phyloP scores from a whole-genome alignment of 305 asterid species.

The Coffea humblotiana region DNA sequence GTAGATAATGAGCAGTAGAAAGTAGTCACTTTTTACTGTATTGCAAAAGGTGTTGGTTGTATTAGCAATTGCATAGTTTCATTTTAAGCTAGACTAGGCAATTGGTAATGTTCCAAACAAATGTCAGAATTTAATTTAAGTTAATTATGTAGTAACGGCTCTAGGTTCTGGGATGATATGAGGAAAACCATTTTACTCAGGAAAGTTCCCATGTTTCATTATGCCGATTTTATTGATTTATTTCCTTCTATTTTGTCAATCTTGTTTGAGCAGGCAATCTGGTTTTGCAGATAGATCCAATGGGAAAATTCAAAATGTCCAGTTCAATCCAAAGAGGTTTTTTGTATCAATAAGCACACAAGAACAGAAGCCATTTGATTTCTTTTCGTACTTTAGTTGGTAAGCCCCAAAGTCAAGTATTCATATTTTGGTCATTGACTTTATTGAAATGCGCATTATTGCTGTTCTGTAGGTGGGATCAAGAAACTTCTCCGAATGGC shows the following conservation, averaged over 20 bases:
- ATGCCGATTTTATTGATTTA: conserved; percentile 10
- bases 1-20: neutral
- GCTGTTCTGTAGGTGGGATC: neutral
- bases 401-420: conserved; percentile 29
- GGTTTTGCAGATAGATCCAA: conserved; percentile 62
- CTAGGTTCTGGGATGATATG: neutral
- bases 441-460: conserved; percentile 9
- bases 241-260: conserved; percentile 15
- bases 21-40: neutral
- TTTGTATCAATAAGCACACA: conserved; percentile 61
- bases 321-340: conserved; percentile 42
- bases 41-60: neutral
- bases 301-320: conserved; percentile 50
- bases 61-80: neutral
- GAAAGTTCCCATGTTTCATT: neutral
- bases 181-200: neutral
- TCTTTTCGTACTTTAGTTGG: conserved; percentile 74
- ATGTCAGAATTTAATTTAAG: neutral
- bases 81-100: neutral
- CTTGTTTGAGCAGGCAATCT: conserved; percentile 30
- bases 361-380: conserved; percentile 81
- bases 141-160: neutral
- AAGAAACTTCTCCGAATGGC: neutral
- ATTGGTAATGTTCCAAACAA: neutral
- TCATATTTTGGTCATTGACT: conserved; percentile 5